A percentile compares a stretch with the other conserved stretches of the same genome.
Conservation (phyloP, 2,329 filamentous ascomycete species). For the Biscogniauxia sp. region DNA sequence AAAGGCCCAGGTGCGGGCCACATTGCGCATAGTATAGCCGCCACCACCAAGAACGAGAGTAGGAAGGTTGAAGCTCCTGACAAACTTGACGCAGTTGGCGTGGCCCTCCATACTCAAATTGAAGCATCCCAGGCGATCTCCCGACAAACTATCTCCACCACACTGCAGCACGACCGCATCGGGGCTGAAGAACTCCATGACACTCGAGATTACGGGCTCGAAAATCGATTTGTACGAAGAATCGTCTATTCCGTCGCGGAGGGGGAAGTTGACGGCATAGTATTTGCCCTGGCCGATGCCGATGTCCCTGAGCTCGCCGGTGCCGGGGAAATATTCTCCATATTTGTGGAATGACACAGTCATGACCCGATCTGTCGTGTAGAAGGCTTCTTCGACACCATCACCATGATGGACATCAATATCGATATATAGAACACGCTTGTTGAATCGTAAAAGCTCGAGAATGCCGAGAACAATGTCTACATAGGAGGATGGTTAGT, state of each 20-base stretch:
- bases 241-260: constrained; percentile 90
- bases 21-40: constrained; percentile 96
- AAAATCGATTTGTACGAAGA: constrained; percentile 87
- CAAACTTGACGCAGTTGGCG: constrained; percentile 88
- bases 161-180: constrained; percentile 94
- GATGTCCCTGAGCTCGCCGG: constrained; percentile 81
- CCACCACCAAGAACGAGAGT: constrained; percentile 93
- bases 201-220: constrained; percentile 80
- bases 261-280: constrained; percentile 86
- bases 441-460: constrained; percentile 84
- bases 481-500: constrained; percentile 55
- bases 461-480: constrained; percentile 95
- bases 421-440: constrained; percentile 93
- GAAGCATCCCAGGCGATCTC: constrained; percentile 92
- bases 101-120: constrained; percentile 97
- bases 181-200: constrained; percentile 85
- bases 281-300: constrained; percentile 86
- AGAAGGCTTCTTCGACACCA: constrained; percentile 90
- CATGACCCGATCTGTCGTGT: constrained; percentile 89
- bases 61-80: constrained; percentile 81
- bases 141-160: constrained; percentile 90
- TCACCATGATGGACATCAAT: constrained; percentile 95
- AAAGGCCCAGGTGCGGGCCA: constrained; percentile 94
- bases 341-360: constrained; percentile 96
- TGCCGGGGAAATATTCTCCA: constrained; percentile 93